Evolutionary conservation across 306 rosid genomes (phyloP), one percentile per base, ranked within the genome.

Genomic region (Quercus gilva): DNA sequence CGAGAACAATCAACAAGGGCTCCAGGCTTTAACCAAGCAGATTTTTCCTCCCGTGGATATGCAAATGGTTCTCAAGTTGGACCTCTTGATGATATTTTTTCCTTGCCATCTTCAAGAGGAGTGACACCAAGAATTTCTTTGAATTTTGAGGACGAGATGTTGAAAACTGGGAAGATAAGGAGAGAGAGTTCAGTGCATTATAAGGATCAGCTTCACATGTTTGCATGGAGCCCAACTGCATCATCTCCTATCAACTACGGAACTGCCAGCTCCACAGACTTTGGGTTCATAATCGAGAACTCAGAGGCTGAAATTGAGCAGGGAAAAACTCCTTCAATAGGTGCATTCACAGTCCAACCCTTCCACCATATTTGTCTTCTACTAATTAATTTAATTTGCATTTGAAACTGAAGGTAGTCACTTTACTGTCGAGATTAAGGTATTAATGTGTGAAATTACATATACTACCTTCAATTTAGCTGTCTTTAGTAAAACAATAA

Each of bases 221-320:
- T 78, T 31, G 57, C 43, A 5, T 68, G 81, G 81, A 69, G 75
- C 75, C 37, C 81, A n/a, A 55, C 23, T 69, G 75, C 75, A 21
- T 33, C 81, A 20, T 59, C 81, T 57, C 65, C 58, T 71, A 4
- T 17, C 18, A 71, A 78, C 43, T 43, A 19, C 23, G 56, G 69
- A 41, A 12, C 60, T 31, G 71, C 51, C 64, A 52, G 23, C 53
- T 69, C 49, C 41, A 52, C 18, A 35, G 75, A 35, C 23, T 25
- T 57, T 43, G 81, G n/a, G 81, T 23, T 35, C 49, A 41, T 17
- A 35, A 11, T 2, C 69, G 82, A 61, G 33, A 18, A n/a, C n/a
- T n/a, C n/a, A n/a, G n/a, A 56, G 49, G 35, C 76, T 74, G 60
- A 63, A 19, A 21, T 56, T 56, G 61, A 7, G 8, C 67, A 13